These are phyloP conservation scores for Trichoderma simmonsii DNA, from an alignment of 2,329 filamentous ascomycete genomes.

Conservation along the genomic window DNA sequence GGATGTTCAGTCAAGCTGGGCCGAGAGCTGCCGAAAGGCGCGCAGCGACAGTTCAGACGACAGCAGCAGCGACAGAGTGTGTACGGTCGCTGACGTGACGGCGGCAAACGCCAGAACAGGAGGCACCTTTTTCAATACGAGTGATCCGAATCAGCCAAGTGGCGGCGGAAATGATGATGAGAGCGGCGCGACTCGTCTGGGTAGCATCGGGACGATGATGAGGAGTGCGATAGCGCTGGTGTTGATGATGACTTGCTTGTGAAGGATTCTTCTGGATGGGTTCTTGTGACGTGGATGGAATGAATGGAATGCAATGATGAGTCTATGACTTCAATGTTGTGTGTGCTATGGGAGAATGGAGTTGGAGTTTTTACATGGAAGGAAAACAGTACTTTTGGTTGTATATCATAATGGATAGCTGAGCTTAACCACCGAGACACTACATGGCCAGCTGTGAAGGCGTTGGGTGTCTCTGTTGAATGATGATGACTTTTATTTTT, in stretches of 20 bases:
- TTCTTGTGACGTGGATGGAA: background rate
- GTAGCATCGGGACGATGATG: background rate
- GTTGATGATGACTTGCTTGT: constrained; percentile 1
- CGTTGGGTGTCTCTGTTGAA: background rate
- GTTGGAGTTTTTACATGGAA: background rate
- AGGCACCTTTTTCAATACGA: constrained; percentile 23
- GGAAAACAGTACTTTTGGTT: background rate
- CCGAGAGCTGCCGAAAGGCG: constrained; percentile 19
- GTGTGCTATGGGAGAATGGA: background rate
- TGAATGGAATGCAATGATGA: background rate
- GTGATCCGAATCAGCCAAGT: background rate
- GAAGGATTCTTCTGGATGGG: background rate
- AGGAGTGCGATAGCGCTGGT: background rate
- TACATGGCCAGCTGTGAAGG: background rate
- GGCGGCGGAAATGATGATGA: background rate
- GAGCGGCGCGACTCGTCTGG: background rate
- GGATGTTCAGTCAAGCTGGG: constrained; percentile 17
- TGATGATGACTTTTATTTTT: background rate
- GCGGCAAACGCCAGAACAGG: constrained; percentile 25
- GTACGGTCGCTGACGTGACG: constrained; percentile 25
- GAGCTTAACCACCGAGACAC: background rate
- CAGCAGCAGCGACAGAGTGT: constrained; percentile 21
- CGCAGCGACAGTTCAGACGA: background rate
- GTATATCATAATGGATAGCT: background rate
- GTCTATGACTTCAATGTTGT: background rate